A percentile compares a stretch with the other conserved stretches of the same genome.
Conservation (phyloP, 495 filamentous ascomycete species). For the Hypoxylon subgilvum region DNA sequence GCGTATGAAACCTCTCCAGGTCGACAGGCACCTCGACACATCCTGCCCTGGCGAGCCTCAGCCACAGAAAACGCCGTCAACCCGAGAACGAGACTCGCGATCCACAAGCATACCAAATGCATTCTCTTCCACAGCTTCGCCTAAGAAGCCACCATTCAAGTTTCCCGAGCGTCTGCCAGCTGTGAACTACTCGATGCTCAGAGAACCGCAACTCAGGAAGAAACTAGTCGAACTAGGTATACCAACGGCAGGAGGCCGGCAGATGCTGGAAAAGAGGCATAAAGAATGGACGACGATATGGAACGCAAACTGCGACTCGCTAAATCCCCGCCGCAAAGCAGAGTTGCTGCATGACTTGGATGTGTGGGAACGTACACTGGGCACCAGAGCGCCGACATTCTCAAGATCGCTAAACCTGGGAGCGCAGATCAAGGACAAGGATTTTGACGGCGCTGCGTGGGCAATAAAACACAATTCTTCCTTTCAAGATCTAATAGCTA, state of each 20-base stretch:
- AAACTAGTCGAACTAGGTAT: conserved; percentile 87
- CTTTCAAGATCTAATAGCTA: conserved; percentile 76
- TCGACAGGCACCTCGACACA: conserved; percentile 79
- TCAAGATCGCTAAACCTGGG: conserved; percentile 41
- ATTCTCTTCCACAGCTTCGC: conserved; percentile 16
- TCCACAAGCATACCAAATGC: conserved; percentile 30
- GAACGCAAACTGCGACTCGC: conserved; percentile 95
- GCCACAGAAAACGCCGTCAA: conserved; percentile 31
- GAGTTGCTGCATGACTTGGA: conserved; percentile 80
- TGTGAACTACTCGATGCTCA: conserved; percentile 80
- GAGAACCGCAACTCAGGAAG: conserved; percentile 73
- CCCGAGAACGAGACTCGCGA: conserved; percentile 36
- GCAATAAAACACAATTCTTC: conserved; percentile 70
- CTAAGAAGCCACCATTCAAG: conserved; percentile 21
- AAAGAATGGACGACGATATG: conserved; percentile 93
- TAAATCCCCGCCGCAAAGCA: conserved; percentile 67
- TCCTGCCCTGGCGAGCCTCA: conserved; percentile 53
- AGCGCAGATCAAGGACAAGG: conserved; percentile 69
- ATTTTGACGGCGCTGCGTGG: conserved; percentile 83
- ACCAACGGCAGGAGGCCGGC: conserved; percentile 67
- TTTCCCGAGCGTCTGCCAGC: conserved; percentile 67
- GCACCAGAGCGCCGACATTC: conserved; percentile 50
- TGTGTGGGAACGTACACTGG: conserved; percentile 80
- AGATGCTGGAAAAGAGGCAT: conserved; percentile 76
- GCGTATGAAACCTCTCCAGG: conserved; percentile 75